A percentile compares a stretch with the other conserved stretches of the same genome.
Conservation (phyloP, 108 stramenopile genomes). For the Skeletonema menzelii region DNA sequence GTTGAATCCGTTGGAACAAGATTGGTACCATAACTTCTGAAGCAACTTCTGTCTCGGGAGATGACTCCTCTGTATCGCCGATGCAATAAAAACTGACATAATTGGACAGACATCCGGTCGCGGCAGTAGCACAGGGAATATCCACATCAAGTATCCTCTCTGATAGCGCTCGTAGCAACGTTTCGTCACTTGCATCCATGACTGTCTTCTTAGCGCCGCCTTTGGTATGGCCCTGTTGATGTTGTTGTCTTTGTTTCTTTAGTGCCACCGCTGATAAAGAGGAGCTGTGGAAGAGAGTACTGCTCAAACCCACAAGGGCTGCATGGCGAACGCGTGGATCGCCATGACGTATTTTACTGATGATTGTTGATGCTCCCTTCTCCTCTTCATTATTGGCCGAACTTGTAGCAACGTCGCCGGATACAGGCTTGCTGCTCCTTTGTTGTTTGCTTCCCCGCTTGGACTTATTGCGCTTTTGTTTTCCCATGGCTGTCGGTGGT, state of each 20-base stretch:
- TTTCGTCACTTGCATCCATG: slow-evolving; percentile 21
- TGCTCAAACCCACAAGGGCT: slow-evolving; percentile 56
- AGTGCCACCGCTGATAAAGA: slow-evolving; percentile 11
- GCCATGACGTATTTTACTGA: slow-evolving; percentile 54
- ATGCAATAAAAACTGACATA: slow-evolving; percentile 39
- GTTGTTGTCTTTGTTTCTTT: background rate
- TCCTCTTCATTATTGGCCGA: background rate
- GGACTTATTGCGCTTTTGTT: slow-evolving; percentile 36
- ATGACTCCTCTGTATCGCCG: background rate
- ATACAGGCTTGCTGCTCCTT: background rate
- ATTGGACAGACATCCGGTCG: slow-evolving; percentile 70
- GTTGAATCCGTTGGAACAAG: slow-evolving; percentile 22
- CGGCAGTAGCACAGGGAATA: slow-evolving; percentile 65
- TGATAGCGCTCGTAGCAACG: slow-evolving; percentile 64
- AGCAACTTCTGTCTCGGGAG: slow-evolving; percentile 10
- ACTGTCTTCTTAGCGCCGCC: background rate
- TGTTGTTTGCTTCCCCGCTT: background rate
- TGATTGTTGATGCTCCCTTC: slow-evolving; percentile 5
- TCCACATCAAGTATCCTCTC: slow-evolving; percentile 67
- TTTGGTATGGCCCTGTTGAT: background rate
- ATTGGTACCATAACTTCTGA: slow-evolving; percentile 34
- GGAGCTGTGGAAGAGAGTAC: slow-evolving; percentile 40
- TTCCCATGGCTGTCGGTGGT: slow-evolving; percentile 27
- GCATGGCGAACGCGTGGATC: slow-evolving; percentile 68
- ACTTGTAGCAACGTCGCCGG: background rate